Percentiles rank a stretch among this genome's conserved stretches.
These are phyloP conservation scores for Malassezia equina DNA, from an alignment of 1,284 basidiomycete species.

Conservation along the genomic window DNA sequence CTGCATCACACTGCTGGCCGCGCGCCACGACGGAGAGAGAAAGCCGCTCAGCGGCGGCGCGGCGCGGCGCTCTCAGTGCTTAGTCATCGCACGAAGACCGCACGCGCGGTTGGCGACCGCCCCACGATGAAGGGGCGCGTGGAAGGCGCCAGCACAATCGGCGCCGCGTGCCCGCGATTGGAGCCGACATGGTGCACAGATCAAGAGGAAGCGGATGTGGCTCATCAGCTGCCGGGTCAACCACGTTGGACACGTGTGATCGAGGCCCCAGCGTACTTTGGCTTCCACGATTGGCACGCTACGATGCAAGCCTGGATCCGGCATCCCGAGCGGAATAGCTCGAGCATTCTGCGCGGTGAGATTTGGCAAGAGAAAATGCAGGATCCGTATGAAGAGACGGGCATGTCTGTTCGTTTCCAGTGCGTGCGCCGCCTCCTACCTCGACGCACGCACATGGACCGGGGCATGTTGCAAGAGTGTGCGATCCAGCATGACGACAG, in stretches of 20 bases:
- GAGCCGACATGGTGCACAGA: background rate
- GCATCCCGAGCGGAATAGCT: conserved; percentile 39
- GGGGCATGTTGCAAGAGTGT: conserved; percentile 18
- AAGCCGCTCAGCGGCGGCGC: background rate
- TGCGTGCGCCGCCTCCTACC: conserved; percentile 10
- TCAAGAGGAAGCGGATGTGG: background rate
- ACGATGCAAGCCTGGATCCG: conserved; percentile 33
- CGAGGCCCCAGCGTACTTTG: conserved; percentile 21
- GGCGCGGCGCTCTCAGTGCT: background rate
- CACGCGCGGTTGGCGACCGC: background rate
- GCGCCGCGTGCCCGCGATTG: background rate
- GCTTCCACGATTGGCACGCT: conserved; percentile 21
- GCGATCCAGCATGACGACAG: background rate
- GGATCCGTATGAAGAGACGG: background rate
- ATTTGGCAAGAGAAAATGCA: conserved; percentile 18
- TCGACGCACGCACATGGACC: conserved; percentile 5
- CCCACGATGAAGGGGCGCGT: background rate
- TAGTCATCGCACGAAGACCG: conserved; percentile 3
- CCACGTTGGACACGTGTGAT: conserved; percentile 18
- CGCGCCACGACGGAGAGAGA: background rate
- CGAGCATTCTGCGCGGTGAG: conserved; percentile 38
- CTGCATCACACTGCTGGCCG: conserved; percentile 24
- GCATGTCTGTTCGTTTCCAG: background rate
- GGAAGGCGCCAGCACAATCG: background rate
- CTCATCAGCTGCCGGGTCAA: background rate